Percentiles rank a stretch among this genome's conserved stretches.
phyloP scores from a whole-genome alignment of 2,329 filamentous ascomycete genomes.

The Xylaria multiplex region DNA sequence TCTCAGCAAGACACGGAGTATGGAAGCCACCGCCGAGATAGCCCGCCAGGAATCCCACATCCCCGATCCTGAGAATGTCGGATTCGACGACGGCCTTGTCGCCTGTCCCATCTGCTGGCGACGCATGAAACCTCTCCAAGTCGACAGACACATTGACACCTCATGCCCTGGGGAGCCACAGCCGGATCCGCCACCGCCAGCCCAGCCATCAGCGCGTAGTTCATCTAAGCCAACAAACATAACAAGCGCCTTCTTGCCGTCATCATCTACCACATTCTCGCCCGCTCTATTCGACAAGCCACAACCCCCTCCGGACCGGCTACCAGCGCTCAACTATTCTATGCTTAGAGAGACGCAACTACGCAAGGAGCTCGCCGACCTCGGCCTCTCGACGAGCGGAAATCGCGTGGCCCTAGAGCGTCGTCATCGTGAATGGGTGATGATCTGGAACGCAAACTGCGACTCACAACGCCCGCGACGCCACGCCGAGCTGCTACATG shows the following conservation, averaged over 20 bases:
- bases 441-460: slow-evolving; percentile 96
- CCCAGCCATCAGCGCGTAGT: slow-evolving; percentile 12
- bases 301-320: slow-evolving; percentile 62
- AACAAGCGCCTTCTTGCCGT: slow-evolving; percentile 34
- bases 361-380: slow-evolving; percentile 81
- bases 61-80: slow-evolving; percentile 37
- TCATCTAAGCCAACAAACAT: slow-evolving; percentile 34
- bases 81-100: slow-evolving; percentile 77
- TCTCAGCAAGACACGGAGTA: slow-evolving; percentile 56
- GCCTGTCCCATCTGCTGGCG: slow-evolving; percentile 83
- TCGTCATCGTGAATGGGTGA: slow-evolving; percentile 92
- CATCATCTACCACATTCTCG: slow-evolving; percentile 26
- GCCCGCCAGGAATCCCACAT: slow-evolving; percentile 49
- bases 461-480: slow-evolving; percentile 79
- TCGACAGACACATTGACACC: slow-evolving; percentile 83
- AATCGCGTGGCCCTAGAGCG: slow-evolving; percentile 75
- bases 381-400: slow-evolving; percentile 80
- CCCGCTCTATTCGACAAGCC: slow-evolving; percentile 29
- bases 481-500: slow-evolving; percentile 76
- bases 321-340: slow-evolving; percentile 86
- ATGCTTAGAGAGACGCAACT: slow-evolving; percentile 83
- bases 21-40: slow-evolving; percentile 52
- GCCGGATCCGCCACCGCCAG: slow-evolving; percentile 41
- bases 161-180: slow-evolving; percentile 57
- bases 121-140: slow-evolving; percentile 81